Evolutionary conservation across 2,329 filamentous ascomycete genomes (phyloP), one percentile per base, ranked within the genome.

Genomic region (Aspergillus sp.): DNA sequence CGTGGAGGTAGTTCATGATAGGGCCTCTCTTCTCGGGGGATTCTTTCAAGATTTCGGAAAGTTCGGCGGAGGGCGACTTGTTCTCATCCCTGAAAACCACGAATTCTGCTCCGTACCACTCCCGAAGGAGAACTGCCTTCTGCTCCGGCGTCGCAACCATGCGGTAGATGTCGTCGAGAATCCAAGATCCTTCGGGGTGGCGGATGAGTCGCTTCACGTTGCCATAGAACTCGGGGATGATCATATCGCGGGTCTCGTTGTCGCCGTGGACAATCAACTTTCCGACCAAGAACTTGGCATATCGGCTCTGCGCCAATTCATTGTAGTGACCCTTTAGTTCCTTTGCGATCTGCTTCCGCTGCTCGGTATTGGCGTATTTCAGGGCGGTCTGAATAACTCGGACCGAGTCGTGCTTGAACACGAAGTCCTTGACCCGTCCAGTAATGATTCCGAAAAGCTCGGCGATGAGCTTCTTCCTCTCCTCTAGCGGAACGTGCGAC

Each of bases 401-500:
- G n/a, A 96, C 94, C 39, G 92, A 91, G 74, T 99, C 95, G 76
- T 99, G 95, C 85, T 99, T 99, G 80, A 99, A 90, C 20, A 97
- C 94, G 67, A 98, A 96, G 63, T 98, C 95, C 77, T 91, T 92
- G 69, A 98, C 90, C 59, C 90, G 87, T 55, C 93, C 94, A 24
- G 91, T 95, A 69, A 97, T 90, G 71, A 99, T 96, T 58, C 85
- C 84, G 76, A 96, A 98, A 26, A 99, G 84, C 80, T 99, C 94
- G 61, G 88, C 85, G 52, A 98, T 90, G 46, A 99, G 85, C 73
- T 89, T 84, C 76, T 94, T 89, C 63, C 95, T 86, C 80, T 99
- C 93, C 45, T 96, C 91, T 69, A 89, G 87, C 46, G 92, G 90
- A 1, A 99, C 92, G 70, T 97, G 92, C 2, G 93, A 96, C 80